Conservation (phyloP, 2,329 filamentous ascomycete species). For the Tolypocladium cylindrosporum region DNA sequence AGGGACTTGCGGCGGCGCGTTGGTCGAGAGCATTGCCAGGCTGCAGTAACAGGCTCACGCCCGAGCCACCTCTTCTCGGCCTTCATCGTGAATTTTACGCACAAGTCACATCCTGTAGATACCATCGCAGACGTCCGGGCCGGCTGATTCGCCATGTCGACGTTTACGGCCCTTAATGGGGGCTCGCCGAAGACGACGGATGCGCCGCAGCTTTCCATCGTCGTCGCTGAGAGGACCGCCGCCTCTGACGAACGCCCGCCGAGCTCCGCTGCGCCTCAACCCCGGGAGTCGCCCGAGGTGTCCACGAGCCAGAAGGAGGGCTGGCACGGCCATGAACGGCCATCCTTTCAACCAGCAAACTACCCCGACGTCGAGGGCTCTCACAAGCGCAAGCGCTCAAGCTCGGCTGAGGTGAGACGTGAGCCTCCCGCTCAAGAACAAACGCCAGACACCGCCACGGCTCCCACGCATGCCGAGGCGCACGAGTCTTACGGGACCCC, state of each 20-base stretch:
- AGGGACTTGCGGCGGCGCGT: not conserved
- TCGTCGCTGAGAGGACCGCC: constrained; percentile 18
- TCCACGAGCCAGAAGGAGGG: constrained; percentile 25
- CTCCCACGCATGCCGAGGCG: constrained; percentile 22
- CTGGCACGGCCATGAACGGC: constrained; percentile 33
- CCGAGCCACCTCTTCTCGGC: not conserved
- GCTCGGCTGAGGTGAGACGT: constrained; percentile 42
- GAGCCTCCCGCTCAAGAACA: constrained; percentile 23
- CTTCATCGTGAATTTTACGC: not conserved
- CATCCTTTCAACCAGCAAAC: constrained; percentile 26
- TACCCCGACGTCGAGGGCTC: constrained; percentile 37
- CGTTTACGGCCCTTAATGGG: constrained; percentile 43
- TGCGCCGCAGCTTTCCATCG: constrained; percentile 17
- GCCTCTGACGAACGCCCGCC: constrained; percentile 21
- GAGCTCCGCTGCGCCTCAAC: constrained; percentile 11
- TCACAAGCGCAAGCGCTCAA: constrained; percentile 62
- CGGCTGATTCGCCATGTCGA: constrained; percentile 28
- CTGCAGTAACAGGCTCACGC: not conserved
- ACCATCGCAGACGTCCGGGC: not conserved
- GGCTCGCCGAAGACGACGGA: constrained; percentile 34
- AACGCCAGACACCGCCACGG: constrained; percentile 21
- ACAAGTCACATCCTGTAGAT: not conserved
- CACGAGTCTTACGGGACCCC: constrained; percentile 33
- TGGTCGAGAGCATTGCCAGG: not conserved
- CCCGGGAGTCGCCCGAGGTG: constrained; percentile 13